Evolutionary conservation across 1,284 basidiomycete genomes (phyloP).

Genomic region (Pyrrhoderma lamaoense): DNA sequence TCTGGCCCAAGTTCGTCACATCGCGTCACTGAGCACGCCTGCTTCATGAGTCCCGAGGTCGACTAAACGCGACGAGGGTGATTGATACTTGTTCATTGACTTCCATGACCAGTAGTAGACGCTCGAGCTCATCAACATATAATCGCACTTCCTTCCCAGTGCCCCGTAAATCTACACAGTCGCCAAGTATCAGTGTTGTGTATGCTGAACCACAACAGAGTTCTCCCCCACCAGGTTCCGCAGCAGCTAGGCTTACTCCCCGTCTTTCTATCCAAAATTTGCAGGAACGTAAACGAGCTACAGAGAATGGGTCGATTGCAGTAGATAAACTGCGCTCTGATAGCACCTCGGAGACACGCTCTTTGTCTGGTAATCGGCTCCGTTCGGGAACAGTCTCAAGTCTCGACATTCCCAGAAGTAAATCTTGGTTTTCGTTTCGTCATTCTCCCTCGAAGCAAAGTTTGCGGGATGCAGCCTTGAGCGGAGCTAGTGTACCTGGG

Average conservation of each 20-base stretch:
- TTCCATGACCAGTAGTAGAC: slow-evolving; percentile 12
- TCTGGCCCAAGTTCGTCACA: too few species aligned
- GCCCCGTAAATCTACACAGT: slow-evolving; percentile 4
- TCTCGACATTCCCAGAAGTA: not conserved
- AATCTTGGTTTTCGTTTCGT: slow-evolving; percentile 9
- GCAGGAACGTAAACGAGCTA: not conserved
- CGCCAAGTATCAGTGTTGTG: slow-evolving; percentile 13
- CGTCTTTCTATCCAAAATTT: slow-evolving; percentile 4
- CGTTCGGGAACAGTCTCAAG: not conserved
- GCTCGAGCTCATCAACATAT: slow-evolving; percentile 5
- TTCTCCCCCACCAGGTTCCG: slow-evolving; percentile 8
- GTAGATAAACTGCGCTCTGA: not conserved
- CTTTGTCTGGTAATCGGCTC: not conserved
- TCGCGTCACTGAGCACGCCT: too few species aligned
- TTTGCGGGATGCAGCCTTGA: not conserved
- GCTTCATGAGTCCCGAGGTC: too few species aligned
- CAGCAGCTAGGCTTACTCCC: slow-evolving; percentile 6
- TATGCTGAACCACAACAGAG: slow-evolving; percentile 15
- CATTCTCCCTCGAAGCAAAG: slow-evolving; percentile 6
- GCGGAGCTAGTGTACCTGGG: too few species aligned
- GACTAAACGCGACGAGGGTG: not conserved
- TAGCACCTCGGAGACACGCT: not conserved
- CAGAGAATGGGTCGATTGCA: not conserved
- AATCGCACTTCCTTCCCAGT: slow-evolving; percentile 6
- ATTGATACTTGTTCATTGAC: slow-evolving; percentile 1